Evolutionary conservation across 495 filamentous ascomycete species (phyloP), one percentile per base, ranked within the genome.

Genomic region (Pyrenula massariospora): DNA sequence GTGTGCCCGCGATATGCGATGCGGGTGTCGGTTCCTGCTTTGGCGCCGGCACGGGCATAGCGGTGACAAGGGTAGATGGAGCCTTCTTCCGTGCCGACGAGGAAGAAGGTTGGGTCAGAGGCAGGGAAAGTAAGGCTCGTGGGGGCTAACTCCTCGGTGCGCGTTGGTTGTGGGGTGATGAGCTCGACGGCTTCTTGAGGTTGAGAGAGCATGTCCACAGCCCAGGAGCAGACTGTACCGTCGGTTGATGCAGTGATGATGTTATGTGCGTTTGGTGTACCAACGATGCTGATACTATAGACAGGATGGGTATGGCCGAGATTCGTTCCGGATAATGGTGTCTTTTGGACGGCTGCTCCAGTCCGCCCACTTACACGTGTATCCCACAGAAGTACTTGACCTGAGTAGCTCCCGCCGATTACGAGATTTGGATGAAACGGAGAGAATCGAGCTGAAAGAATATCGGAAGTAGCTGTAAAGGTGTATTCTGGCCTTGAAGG

Each of bases 351-450:
- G 2, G 93, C 92, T 19, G 87, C 82, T 19, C 88, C 84, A 60
- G 88, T 88, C 20, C 87, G 84, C 3, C 71, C 72, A 42, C 73
- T 73, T 3, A 75, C 77, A 19, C 93, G 84, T 22, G 91, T 97
- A 66, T 99, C 93, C 93, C 93, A 99, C n/a, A 99, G 81, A 11
- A 96, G 83, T 11, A 99, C 90, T 73, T 99, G 94, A 24, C 93
- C 93, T 54, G 85, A 92, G 71, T 99, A 99, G 48, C 89, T 86
- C 25, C 93, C 93, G 57, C 91, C 93, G 59, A 99, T 82, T 63
- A 99, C 91, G 31, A 97, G 77, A 58, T 93, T 95, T 2, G 93
- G 92, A 63, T 97, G 94, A 68, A 96, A 96, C 0, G 93, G 94
- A 22, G 93, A 96, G 72, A 97, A 99, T 64, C 91, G 92, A 57